A percentile compares a stretch with the other conserved stretches of the same genome.
Conservation (phyloP, 2,329 filamentous ascomycete genomes). For the Alternaria brassicae region DNA sequence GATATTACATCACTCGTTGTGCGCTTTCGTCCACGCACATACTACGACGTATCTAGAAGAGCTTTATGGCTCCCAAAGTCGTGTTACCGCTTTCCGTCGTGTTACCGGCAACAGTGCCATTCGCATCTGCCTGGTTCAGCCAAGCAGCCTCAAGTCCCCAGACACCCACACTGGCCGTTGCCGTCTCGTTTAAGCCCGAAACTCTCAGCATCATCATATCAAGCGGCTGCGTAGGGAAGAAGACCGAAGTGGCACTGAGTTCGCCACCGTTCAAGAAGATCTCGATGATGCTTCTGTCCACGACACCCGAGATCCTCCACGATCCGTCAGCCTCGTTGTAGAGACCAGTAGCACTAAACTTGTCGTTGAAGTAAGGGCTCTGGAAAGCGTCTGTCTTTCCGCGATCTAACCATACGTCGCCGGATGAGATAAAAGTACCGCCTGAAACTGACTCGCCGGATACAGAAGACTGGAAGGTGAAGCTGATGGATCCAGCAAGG, state of each 20-base stretch:
- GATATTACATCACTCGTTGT: neutral
- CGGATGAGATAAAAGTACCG: conserved; percentile 57
- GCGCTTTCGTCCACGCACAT: neutral
- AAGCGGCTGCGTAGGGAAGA: conserved; percentile 58
- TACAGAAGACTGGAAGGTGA: conserved; percentile 60
- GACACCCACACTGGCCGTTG: conserved; percentile 49
- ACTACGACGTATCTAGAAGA: conserved; percentile 1
- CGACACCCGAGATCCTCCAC: conserved; percentile 57
- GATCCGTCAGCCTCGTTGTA: conserved; percentile 36
- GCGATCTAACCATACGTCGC: conserved; percentile 61
- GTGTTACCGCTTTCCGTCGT: conserved; percentile 25
- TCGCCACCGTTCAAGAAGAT: conserved; percentile 62
- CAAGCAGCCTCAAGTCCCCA: conserved; percentile 52
- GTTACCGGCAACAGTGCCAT: conserved; percentile 47
- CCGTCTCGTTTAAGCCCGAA: conserved; percentile 43
- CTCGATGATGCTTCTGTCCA: conserved; percentile 64
- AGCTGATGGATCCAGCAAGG: conserved; percentile 56
- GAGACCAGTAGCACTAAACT: conserved; percentile 53
- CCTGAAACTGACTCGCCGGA: conserved; percentile 59
- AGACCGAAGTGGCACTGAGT: conserved; percentile 58
- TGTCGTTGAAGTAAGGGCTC: conserved; percentile 64
- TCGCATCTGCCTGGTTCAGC: conserved; percentile 38
- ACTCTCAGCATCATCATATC: conserved; percentile 47
- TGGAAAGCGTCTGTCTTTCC: conserved; percentile 59
- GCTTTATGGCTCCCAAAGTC: conserved; percentile 1